Base-by-base conservation (phyloP, 169 alveolate genomes). In the Pseudocohnilembus persalinus region DNA sequence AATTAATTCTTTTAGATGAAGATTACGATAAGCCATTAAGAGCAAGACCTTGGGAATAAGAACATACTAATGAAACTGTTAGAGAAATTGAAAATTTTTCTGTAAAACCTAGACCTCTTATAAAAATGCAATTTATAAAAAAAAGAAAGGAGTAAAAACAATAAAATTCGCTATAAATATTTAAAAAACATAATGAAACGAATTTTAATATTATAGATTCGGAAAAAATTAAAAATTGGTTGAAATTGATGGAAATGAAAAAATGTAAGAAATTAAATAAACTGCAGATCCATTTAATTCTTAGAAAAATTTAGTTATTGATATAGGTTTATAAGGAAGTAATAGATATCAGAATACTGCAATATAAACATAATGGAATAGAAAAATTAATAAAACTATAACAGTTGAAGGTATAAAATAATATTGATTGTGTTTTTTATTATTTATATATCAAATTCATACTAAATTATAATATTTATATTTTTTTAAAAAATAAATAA, bases 71-170 rank as follows among this genome's bases (percentile, higher is more conserved):
- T 26, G 73, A 74, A 28, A 73, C 81, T 25, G 29, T 78, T 24
- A 31, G 80, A 75, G 90, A 86, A 65, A 86, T 86, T 16, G 30
- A 49, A 74, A 32, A 74, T 26, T 32, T 76, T 4, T 29, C 20
- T 4, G 72, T 81, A 28, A 79, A 79, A 35, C 75, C 64, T 35
- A 73, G 90, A 74, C 87, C 86, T 20, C 26, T 76, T 0, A 86
- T 86, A 31, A 86, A 86, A 68, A 86, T 86, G 90, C 81, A 86
- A 76, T 86, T 86, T 74, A 86, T 86, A 29, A 86, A 86, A 77
- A 86, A 86, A 29, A 79, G 90, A 80, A 86, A 82, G 34, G 90
- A 86, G 65, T 49, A 49, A 49, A 49, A 11, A 49, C 20, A 49
- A 20, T 11, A 4, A 11, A 49, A 49, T 4, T 49, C 68, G 4